Percentiles rank a stretch among this genome's conserved stretches.
phyloP scores from a whole-genome alignment of 805 yeast species.

The Lipomyces lipofer region DNA sequence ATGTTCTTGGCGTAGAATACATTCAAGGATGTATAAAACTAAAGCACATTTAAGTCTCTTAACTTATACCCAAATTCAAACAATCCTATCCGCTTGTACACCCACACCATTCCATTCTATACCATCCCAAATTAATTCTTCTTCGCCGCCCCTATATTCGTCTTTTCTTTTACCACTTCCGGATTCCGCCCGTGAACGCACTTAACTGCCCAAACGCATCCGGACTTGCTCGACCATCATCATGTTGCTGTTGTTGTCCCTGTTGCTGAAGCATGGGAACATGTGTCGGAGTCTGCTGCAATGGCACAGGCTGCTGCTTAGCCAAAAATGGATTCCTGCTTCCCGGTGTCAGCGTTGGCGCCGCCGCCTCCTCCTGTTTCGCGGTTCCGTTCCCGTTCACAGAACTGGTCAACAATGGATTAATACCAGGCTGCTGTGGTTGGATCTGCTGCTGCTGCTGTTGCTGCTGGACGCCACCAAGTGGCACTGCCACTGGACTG shows the following conservation, averaged over 20 bases:
- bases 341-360: slow-evolving; percentile 14
- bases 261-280: slow-evolving; percentile 4
- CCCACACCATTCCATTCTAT: too few relatives aligned
- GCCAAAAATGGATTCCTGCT: slow-evolving; percentile 26
- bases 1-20: too few relatives aligned
- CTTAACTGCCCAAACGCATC: slow-evolving; percentile 34
- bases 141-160: too few relatives aligned
- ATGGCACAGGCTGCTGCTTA: neutral
- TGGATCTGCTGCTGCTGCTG: too few relatives aligned
- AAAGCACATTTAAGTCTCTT: too few relatives aligned
- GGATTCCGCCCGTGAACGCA: slow-evolving; percentile 20
- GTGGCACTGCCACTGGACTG: slow-evolving; percentile 28
- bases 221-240: slow-evolving; percentile 28
- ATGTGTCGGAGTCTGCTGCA: slow-evolving; percentile 9
- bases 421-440: neutral
- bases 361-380: neutral
- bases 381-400: neutral
- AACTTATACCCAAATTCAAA: too few relatives aligned
- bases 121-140: too few relatives aligned
- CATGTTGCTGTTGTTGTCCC: slow-evolving; percentile 3
- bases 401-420: neutral
- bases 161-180: slow-evolving; percentile 7
- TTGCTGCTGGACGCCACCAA: slow-evolving; percentile 6
- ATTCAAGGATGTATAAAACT: too few relatives aligned
- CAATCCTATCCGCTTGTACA: too few relatives aligned